Conservation (phyloP, 2,329 filamentous ascomycete species). For the Arthrobotrys iridis region DNA sequence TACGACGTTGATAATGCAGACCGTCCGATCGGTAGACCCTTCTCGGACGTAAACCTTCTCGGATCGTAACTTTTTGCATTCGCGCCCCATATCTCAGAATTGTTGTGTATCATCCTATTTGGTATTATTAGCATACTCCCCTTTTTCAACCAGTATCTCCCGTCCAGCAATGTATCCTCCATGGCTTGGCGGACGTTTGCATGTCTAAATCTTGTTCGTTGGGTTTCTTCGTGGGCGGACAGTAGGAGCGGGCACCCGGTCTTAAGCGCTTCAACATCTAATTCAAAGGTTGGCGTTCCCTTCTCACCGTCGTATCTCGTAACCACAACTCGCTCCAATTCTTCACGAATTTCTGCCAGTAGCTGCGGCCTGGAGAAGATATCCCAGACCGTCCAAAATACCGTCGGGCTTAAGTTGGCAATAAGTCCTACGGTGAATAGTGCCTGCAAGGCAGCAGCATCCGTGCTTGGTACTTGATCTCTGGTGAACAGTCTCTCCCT, state of each 20-base stretch:
- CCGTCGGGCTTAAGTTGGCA: constrained; percentile 63
- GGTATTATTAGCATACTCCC: constrained; percentile 62
- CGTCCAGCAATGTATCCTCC: constrained; percentile 61
- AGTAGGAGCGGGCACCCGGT: constrained; percentile 61
- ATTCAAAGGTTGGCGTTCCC: constrained; percentile 55
- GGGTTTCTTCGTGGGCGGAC: constrained; percentile 61
- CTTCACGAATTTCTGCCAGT: constrained; percentile 62
- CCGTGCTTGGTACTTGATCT: constrained; percentile 48
- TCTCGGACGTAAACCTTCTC: constrained; percentile 54
- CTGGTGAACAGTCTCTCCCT: constrained; percentile 7
- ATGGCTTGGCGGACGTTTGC: constrained; percentile 59
- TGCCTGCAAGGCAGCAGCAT: constrained; percentile 59
- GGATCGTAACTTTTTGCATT: constrained; percentile 55
- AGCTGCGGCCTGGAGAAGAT: constrained; percentile 63
- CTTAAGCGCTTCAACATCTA: constrained; percentile 61
- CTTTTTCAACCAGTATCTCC: constrained; percentile 60
- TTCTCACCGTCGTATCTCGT: not conserved
- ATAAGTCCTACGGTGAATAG: constrained; percentile 60
- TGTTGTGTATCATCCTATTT: constrained; percentile 58
- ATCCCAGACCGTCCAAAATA: constrained; percentile 65
- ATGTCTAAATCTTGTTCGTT: constrained; percentile 58
- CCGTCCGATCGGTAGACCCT: constrained; percentile 2
- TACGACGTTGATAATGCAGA: constrained; percentile 26
- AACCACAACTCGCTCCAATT: constrained; percentile 59
- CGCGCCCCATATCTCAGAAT: constrained; percentile 59